Base-by-base conservation (phyloP, 1,139 yeast genomes). In the Blastobotrys aristatus region DNA sequence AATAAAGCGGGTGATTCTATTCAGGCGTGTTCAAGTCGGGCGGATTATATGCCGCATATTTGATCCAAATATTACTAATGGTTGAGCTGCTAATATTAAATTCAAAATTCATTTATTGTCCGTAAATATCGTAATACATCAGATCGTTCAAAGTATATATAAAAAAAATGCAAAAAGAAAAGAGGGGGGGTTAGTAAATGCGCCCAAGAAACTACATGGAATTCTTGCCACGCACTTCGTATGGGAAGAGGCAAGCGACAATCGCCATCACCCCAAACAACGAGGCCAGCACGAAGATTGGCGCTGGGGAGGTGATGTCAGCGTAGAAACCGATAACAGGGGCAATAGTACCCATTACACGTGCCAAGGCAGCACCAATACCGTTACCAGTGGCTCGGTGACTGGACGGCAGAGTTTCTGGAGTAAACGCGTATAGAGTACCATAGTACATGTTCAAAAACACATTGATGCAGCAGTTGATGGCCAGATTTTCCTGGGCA, bases 221-320 rank as follows among this genome's bases (percentile, higher is more conserved):
- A 35, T 54, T 51, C 33, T 35, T 49, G 4, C 62, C 62, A 11
- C 55, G 47, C 22, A 56, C 54, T 55, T 76, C 82, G 53, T 67
- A 76, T 2, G 81, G 82, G 48, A 77, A 65, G 39, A 67, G 57
- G 36, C 71, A 54, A 0, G 79, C 72, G 17, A 74, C 51, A 16
- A 74, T 42, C 0, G 76, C 76, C 44, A 74, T 60, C 8, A 64
- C 64, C 2, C 79, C 79, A 29, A 61, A 73, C 49, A 73, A 65
- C 1, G 79, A 79, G 21, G 82, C 84, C 65, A 80, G 73, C 13
- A 78, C 77, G 72, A 79, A 79, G 44, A 79, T 75, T 2, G 83
- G 83, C 22, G 73, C 73, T 7, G 73, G 50, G 5, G 79, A 67
- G 2, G 68, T 64, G 3, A 76, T 68, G 40, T 65, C 56, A 43